A percentile compares a stretch with the other conserved stretches of the same genome.
Conservation (phyloP, 129 eudicot species). For the Silybum marianum region DNA sequence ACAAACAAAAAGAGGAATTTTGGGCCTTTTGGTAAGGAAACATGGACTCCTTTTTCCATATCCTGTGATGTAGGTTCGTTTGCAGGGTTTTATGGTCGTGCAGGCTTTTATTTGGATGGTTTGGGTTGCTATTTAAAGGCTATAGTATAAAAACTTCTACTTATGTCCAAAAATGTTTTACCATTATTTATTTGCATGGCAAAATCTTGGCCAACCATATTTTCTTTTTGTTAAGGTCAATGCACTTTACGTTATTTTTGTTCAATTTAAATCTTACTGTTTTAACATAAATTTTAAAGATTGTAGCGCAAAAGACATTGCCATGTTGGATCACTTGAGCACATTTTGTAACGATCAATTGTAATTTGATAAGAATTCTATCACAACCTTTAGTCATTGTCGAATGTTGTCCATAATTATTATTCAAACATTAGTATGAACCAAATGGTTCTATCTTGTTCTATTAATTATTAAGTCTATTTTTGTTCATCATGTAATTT, state of each 20-base stretch:
- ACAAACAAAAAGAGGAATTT: slow-evolving; percentile 4
- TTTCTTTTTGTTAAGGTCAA: background rate
- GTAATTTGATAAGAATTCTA: background rate
- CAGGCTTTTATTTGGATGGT: slow-evolving; percentile 15
- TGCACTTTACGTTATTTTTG: no score
- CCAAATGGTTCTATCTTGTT: background rate
- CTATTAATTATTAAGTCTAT: background rate
- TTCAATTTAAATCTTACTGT: no score
- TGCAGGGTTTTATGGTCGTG: slow-evolving; percentile 27
- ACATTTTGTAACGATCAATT: no score
- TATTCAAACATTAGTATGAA: background rate
- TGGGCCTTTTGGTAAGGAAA: slow-evolving; percentile 19
- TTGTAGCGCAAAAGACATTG: background rate
- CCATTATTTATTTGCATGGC: background rate
- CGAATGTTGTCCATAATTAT: background rate
- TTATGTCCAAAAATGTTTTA: background rate
- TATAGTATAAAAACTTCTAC: background rate
- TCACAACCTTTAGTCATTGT: background rate
- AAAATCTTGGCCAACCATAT: background rate
- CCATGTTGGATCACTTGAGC: background rate
- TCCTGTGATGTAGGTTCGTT: slow-evolving; percentile 20
- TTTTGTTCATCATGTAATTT: background rate
- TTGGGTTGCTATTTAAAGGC: slow-evolving; percentile 24
- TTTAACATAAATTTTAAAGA: no score
- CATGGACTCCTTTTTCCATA: slow-evolving; percentile 5